Evolutionary conservation across 768 basidiomycete genomes (phyloP).

Genomic region (Suillus plorans): DNA sequence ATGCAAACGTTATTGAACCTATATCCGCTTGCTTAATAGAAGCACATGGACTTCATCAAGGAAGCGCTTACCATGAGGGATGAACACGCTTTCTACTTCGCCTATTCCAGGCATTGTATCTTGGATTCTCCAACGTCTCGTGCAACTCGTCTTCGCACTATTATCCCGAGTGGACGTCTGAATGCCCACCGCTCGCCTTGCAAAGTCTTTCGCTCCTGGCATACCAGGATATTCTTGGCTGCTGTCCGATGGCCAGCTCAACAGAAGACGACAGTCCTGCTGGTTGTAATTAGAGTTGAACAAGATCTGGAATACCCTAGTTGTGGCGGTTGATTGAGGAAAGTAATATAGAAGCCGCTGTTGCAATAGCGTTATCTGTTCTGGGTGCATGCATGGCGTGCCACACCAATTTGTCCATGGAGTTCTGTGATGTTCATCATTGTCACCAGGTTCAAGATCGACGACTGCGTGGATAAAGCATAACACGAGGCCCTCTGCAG

Average conservation of each 20-base stretch:
- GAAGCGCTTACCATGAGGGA: slow-evolving; percentile 74
- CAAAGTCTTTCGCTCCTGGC: slow-evolving; percentile 45
- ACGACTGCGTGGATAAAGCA: slow-evolving; percentile 86
- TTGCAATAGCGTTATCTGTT: slow-evolving; percentile 61
- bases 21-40: slow-evolving; percentile 14
- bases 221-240: slow-evolving; percentile 38
- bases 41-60: slow-evolving; percentile 37
- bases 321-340: slow-evolving; percentile 49
- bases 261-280: slow-evolving; percentile 53
- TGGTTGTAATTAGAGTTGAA: slow-evolving; percentile 41
- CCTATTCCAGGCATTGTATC: slow-evolving; percentile 62
- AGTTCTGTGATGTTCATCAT: slow-evolving; percentile 72
- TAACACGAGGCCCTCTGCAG: slow-evolving; percentile 80
- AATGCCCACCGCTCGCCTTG: slow-evolving; percentile 65
- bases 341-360: slow-evolving; percentile 55
- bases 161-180: slow-evolving; percentile 51
- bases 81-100: slow-evolving; percentile 84
- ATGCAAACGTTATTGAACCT: slow-evolving; percentile 42
- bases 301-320: slow-evolving; percentile 79
- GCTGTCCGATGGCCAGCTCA: slow-evolving; percentile 77
- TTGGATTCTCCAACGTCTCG: slow-evolving; percentile 75
- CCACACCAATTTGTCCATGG: slow-evolving; percentile 90
- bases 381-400: slow-evolving; percentile 58
- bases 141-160: slow-evolving; percentile 84
- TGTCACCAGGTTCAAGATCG: slow-evolving; percentile 68